Conservation (phyloP, 345 rosid genomes). For the Sonneratia caseolaris region DNA sequence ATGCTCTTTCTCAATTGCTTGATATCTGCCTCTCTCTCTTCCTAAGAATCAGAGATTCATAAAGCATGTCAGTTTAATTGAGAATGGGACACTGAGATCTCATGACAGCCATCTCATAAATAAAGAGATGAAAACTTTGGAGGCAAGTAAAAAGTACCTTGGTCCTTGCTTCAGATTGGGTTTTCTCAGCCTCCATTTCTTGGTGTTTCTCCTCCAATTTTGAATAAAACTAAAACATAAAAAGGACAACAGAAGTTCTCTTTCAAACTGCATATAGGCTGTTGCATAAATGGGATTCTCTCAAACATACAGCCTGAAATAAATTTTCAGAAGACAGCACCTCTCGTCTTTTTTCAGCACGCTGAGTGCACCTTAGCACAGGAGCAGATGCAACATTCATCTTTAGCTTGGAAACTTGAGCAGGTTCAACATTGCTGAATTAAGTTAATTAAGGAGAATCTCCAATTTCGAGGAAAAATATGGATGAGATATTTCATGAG, state of each 20-base stretch:
- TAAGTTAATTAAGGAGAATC: conserved; percentile 41
- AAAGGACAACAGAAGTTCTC: background rate
- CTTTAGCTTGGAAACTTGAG: conserved; percentile 28
- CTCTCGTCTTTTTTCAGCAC: conserved; percentile 85
- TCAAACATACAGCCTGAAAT: background rate
- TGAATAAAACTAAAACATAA: conserved; percentile 46
- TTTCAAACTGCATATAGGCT: background rate
- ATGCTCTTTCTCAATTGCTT: conserved; percentile 77
- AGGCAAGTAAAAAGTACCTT: conserved; percentile 35
- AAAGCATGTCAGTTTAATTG: background rate
- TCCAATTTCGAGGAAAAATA: background rate
- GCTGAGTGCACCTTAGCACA: conserved; percentile 50
- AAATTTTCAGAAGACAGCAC: conserved; percentile 16
- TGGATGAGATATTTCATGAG: background rate
- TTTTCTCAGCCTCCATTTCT: conserved; percentile 69
- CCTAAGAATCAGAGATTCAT: background rate
- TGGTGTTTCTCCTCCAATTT: conserved; percentile 74
- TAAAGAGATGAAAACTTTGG: background rate
- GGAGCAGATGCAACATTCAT: conserved; percentile 76
- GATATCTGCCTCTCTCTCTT: conserved; percentile 78
- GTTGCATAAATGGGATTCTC: background rate
- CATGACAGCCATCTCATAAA: background rate
- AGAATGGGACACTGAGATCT: background rate
- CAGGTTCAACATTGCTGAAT: conserved; percentile 45
- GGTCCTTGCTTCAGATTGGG: conserved; percentile 43